phyloP scores from a whole-genome alignment of 2,329 filamentous ascomycete genomes.

The Venturia oleaginea region DNA sequence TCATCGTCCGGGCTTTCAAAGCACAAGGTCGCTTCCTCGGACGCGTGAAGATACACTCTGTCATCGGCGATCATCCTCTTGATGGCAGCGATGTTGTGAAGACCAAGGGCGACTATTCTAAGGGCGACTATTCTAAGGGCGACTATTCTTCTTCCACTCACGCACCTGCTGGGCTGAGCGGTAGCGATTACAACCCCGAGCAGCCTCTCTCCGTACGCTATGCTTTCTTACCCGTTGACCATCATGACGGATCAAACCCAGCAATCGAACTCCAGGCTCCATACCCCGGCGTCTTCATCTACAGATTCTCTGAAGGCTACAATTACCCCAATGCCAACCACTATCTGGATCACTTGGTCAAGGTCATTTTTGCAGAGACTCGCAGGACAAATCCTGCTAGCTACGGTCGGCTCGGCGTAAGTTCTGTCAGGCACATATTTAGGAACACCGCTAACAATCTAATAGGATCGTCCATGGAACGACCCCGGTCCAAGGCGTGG shows the following conservation, averaged over 20 bases:
- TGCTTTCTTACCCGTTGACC: slow-evolving; percentile 78
- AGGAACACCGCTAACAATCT: slow-evolving; percentile 7
- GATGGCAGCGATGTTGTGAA: slow-evolving; percentile 46
- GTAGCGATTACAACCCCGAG: slow-evolving; percentile 16
- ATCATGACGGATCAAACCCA: slow-evolving; percentile 86
- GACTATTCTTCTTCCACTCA: neutral
- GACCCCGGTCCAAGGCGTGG: slow-evolving; percentile 67
- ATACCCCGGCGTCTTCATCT: slow-evolving; percentile 90
- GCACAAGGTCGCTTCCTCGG: slow-evolving; percentile 79
- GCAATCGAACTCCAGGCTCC: slow-evolving; percentile 69
- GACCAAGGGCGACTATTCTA: slow-evolving; percentile 7
- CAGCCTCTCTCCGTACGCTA: slow-evolving; percentile 50
- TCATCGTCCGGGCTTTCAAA: slow-evolving; percentile 76
- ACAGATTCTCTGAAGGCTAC: slow-evolving; percentile 89
- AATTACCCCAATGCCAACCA: slow-evolving; percentile 92
- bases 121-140: no score
- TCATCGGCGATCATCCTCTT: slow-evolving; percentile 66
- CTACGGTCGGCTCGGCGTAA: slow-evolving; percentile 43
- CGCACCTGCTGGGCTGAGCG: slow-evolving; percentile 13
- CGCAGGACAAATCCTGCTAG: slow-evolving; percentile 63
- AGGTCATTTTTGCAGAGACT: slow-evolving; percentile 48
- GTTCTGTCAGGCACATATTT: slow-evolving; percentile 13
- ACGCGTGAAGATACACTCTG: slow-evolving; percentile 71
- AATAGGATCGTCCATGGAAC: slow-evolving; percentile 80
- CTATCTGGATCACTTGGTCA: slow-evolving; percentile 62